These are phyloP conservation scores for Gentiana macrophylla DNA, from an alignment of 257 asterid genomes.

Conservation along the genomic window DNA sequence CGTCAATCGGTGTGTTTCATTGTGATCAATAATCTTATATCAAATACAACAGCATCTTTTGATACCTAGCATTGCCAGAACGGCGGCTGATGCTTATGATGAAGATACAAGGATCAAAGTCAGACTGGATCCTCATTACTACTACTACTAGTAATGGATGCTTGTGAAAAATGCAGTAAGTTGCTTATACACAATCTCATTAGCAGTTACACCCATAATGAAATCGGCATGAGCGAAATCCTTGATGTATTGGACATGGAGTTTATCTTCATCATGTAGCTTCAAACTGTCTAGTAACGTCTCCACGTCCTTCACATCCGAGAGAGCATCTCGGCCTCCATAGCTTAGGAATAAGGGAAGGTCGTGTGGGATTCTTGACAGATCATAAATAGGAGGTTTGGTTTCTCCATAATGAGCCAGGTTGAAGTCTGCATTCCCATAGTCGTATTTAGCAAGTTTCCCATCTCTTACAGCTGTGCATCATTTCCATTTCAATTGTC, in stretches of 20 bases:
- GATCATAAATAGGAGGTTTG: neutral
- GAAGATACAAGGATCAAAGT: too few relatives aligned
- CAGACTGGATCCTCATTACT: too few relatives aligned
- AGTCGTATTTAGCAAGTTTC: neutral
- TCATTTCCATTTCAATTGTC: neutral
- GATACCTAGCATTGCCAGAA: too few relatives aligned
- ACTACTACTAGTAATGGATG: too few relatives aligned
- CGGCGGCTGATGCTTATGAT: too few relatives aligned
- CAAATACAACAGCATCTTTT: too few relatives aligned
- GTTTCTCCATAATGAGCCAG: constrained; percentile 3
- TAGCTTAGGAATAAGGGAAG: constrained; percentile 1
- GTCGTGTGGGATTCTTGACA: neutral
- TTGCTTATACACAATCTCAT: constrained; percentile 2
- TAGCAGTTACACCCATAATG: constrained; percentile 1
- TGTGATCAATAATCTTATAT: too few relatives aligned
- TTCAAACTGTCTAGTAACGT: neutral
- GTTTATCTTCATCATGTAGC: constrained; percentile 1
- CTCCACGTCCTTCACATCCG: neutral
- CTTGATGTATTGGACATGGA: neutral
- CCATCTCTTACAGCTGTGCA: constrained; percentile 1
- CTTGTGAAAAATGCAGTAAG: neutral
- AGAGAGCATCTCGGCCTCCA: constrained; percentile 5
- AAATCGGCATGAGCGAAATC: constrained; percentile 5
- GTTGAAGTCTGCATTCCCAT: neutral
- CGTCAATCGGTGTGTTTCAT: too few relatives aligned